Evolutionary conservation across 169 alveolate genomes (phyloP).

Genomic region (Plasmodium berghei): DNA sequence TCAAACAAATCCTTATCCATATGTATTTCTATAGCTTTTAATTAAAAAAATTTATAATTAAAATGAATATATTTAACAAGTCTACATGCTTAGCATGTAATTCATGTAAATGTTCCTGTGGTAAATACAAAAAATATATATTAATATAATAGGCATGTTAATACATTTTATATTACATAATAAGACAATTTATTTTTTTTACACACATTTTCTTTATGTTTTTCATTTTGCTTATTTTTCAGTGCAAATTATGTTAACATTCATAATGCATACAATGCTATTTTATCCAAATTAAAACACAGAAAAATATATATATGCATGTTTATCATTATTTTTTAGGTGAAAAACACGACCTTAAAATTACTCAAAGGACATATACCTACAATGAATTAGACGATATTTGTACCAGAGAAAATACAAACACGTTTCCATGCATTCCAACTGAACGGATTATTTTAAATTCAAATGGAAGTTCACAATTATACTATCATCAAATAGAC

Average conservation of each 20-base stretch:
- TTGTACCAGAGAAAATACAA: slow-evolving; percentile 7
- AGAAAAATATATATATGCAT: neutral
- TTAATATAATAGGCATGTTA: no score
- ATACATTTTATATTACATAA: no score
- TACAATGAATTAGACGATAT: slow-evolving; percentile 45
- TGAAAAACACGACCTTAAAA: slow-evolving; percentile 32
- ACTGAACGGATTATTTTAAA: slow-evolving; percentile 51
- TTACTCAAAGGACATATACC: slow-evolving; percentile 69
- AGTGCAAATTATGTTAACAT: no score
- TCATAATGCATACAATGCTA: no score
- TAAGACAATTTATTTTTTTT: no score
- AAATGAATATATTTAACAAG: slow-evolving; percentile 61
- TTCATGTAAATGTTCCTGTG: slow-evolving; percentile 64
- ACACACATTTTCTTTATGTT: no score
- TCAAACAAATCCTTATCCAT: slow-evolving; percentile 1
- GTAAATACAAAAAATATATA: slow-evolving; percentile 20
- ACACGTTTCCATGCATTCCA: slow-evolving; percentile 43
- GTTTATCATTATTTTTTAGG: neutral
- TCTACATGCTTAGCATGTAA: slow-evolving; percentile 53
- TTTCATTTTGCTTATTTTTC: no score
- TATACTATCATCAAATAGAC: slow-evolving; percentile 72
- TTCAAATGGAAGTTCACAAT: slow-evolving; percentile 26
- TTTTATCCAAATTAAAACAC: no score
- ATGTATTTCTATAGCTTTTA: neutral
- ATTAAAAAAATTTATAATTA: neutral